These are phyloP conservation scores for Chrysoporthe puriensis DNA, from an alignment of 2,329 filamentous ascomycete genomes.

Conservation along the genomic window DNA sequence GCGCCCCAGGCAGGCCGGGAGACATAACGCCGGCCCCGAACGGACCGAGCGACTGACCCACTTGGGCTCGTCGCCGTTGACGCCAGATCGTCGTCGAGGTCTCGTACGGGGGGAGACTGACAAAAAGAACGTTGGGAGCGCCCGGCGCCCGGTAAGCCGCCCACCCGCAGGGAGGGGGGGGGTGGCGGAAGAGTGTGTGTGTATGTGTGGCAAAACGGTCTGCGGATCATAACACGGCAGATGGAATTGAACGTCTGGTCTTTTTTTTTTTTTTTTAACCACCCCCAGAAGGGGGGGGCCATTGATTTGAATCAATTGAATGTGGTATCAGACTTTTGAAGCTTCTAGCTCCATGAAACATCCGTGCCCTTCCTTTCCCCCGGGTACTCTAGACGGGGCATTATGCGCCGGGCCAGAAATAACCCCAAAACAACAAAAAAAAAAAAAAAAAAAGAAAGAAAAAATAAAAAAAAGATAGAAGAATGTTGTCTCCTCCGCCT, in stretches of 20 bases:
- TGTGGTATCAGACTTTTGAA: conserved; percentile 13
- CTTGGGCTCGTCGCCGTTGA: too few relatives aligned
- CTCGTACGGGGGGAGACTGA: too few relatives aligned
- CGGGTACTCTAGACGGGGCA: background rate
- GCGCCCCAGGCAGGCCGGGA: too few relatives aligned
- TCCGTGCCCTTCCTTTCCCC: background rate
- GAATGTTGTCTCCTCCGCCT: background rate
- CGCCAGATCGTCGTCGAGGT: too few relatives aligned
- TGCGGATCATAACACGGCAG: background rate
- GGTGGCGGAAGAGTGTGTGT: background rate
- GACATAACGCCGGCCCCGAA: too few relatives aligned
- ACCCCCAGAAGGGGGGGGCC: background rate
- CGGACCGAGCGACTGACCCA: too few relatives aligned
- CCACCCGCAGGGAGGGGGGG: background rate
- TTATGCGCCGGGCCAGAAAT: conserved; percentile 1
- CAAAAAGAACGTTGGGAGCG: too few relatives aligned
- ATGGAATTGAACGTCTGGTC: background rate
- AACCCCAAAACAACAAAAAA: background rate
- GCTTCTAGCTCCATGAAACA: conserved; percentile 1
- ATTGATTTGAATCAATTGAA: conserved; percentile 4
- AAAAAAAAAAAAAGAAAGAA: too few relatives aligned
- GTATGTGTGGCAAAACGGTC: too few relatives aligned
- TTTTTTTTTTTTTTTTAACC: background rate
- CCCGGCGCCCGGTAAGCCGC: too few relatives aligned
- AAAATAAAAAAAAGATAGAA: too few relatives aligned